These are phyloP conservation scores for Akanthomyces dipterigenus DNA, from an alignment of 2,329 filamentous ascomycete genomes.

Conservation along the genomic window DNA sequence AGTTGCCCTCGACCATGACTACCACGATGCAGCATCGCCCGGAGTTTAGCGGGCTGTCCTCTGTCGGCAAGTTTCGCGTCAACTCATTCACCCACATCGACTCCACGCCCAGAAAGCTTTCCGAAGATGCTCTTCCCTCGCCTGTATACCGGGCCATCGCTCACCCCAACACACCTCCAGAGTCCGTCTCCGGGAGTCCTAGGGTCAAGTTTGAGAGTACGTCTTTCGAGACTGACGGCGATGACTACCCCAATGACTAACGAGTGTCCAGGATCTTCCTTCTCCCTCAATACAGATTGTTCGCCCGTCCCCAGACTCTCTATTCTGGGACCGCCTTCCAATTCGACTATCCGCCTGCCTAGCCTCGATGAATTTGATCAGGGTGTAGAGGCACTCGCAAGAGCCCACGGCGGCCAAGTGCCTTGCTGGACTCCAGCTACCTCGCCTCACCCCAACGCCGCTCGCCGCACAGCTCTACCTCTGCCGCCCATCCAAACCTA, in stretches of 20 bases:
- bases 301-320: constrained; percentile 21
- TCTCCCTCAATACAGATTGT: constrained; percentile 18
- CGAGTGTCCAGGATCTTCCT: constrained; percentile 17
- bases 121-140: constrained; percentile 18
- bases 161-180: constrained; percentile 24
- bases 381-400: constrained; percentile 30
- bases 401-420: constrained; percentile 23
- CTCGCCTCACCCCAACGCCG: constrained; percentile 23
- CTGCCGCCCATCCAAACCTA: constrained; percentile 19
- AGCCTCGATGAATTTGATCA: constrained; percentile 32
- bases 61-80: constrained; percentile 18
- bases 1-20: background rate
- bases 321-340: constrained; percentile 15
- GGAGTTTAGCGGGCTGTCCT: constrained; percentile 14
- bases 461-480: constrained; percentile 17
- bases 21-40: constrained; percentile 13
- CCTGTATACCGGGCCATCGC: constrained; percentile 15
- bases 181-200: constrained; percentile 29
- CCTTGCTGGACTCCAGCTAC: constrained; percentile 21
- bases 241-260: background rate
- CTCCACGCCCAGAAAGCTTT: constrained; percentile 16
- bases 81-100: constrained; percentile 17
- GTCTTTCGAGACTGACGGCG: background rate
- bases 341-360: constrained; percentile 23
- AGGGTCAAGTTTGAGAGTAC: constrained; percentile 27